These are phyloP conservation scores for Penicillium canariense DNA, from an alignment of 495 filamentous ascomycete species.

Conservation along the genomic window DNA sequence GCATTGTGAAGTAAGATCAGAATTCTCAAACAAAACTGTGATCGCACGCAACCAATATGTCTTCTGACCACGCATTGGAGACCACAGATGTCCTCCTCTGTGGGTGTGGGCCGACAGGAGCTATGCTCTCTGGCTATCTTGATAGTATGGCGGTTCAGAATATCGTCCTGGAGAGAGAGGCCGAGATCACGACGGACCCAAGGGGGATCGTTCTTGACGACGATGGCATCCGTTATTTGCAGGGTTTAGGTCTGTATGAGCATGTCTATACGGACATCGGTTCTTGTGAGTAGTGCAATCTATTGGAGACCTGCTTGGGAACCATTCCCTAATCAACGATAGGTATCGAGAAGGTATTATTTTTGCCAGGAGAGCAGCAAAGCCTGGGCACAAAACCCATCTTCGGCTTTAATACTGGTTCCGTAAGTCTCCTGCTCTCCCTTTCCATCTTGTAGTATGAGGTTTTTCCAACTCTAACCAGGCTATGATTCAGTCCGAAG, in stretches of 20 bases:
- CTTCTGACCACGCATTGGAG: slow-evolving; percentile 10
- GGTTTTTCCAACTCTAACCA: slow-evolving; percentile 9
- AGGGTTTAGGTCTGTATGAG: slow-evolving; percentile 42
- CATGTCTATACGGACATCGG: slow-evolving; percentile 33
- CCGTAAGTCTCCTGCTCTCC: background rate
- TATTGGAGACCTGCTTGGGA: too few relatives aligned
- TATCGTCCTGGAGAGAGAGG: slow-evolving; percentile 42
- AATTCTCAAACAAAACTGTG: background rate
- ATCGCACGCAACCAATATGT: background rate
- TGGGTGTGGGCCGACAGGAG: slow-evolving; percentile 36
- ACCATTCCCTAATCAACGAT: background rate
- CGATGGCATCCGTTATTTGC: slow-evolving; percentile 46
- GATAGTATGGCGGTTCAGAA: slow-evolving; percentile 24
- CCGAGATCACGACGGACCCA: slow-evolving; percentile 46
- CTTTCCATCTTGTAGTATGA: too few relatives aligned
- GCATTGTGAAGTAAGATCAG: background rate
- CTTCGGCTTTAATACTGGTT: background rate
- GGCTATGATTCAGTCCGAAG: slow-evolving; percentile 21
- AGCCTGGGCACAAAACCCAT: background rate
- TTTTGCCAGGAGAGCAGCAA: background rate
- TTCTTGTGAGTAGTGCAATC: slow-evolving; percentile 28
- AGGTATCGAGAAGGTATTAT: background rate
- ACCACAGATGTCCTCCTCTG: slow-evolving; percentile 37
- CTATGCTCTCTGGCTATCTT: slow-evolving; percentile 35
- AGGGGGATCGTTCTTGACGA: slow-evolving; percentile 48